These are phyloP conservation scores for Saccharomyces uvarum DNA, from an alignment of 1,139 yeast genomes.

Conservation along the genomic window DNA sequence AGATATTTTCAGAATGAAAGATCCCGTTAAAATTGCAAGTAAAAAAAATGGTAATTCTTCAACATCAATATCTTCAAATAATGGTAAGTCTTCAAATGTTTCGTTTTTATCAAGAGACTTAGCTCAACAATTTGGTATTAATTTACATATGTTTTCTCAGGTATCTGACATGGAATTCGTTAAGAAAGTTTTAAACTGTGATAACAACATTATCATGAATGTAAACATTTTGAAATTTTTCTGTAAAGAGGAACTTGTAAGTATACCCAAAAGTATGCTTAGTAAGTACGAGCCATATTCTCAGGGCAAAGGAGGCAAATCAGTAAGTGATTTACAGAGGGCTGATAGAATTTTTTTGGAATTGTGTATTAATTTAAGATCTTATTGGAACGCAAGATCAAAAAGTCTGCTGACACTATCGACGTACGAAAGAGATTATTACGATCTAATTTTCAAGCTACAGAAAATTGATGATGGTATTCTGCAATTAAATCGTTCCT, in stretches of 20 bases:
- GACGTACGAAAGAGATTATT: conserved; percentile 67
- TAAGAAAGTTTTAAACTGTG: conserved; percentile 60
- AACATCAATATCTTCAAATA: background rate
- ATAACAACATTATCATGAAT: conserved; percentile 58
- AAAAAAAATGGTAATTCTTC: conserved; percentile 26
- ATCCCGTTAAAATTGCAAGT: conserved; percentile 43
- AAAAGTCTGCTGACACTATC: conserved; percentile 60
- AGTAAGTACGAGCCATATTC: conserved; percentile 70
- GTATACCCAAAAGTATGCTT: conserved; percentile 58
- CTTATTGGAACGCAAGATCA: conserved; percentile 85
- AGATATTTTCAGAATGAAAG: conserved; percentile 45
- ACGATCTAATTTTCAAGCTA: conserved; percentile 57
- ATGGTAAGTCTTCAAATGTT: conserved; percentile 23
- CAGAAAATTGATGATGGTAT: conserved; percentile 62
- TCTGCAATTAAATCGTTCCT: conserved; percentile 51
- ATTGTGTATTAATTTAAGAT: conserved; percentile 66
- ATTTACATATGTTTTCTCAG: conserved; percentile 69
- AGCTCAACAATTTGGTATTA: conserved; percentile 88
- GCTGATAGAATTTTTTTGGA: conserved; percentile 76
- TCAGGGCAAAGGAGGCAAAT: conserved; percentile 48
- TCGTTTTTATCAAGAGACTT: conserved; percentile 70
- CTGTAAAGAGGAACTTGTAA: conserved; percentile 61
- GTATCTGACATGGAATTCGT: conserved; percentile 58
- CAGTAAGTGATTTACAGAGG: conserved; percentile 60
- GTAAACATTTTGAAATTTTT: conserved; percentile 75